phyloP scores from a whole-genome alignment of 2,329 filamentous ascomycete species.

The Clonostachys rhizophaga region DNA sequence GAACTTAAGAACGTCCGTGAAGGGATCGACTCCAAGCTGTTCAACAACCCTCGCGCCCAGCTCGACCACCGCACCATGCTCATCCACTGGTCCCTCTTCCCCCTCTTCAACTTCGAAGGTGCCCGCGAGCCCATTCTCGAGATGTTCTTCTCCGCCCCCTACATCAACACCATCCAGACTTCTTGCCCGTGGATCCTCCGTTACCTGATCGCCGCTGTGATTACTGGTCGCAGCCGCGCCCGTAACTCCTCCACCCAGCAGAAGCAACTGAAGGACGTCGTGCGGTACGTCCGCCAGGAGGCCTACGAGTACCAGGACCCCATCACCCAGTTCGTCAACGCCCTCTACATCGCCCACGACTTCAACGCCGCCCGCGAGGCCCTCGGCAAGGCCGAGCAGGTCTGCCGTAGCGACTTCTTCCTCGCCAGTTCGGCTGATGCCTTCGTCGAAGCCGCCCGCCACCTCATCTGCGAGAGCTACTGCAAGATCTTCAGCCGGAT shows the following conservation, averaged over 20 bases:
- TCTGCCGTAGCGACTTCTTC: conserved; percentile 94
- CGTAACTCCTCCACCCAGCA: conserved; percentile 86
- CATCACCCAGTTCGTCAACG: conserved; percentile 93
- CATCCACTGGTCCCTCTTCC: conserved; percentile 97
- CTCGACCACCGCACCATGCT: conserved; percentile 96
- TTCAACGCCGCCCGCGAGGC: conserved; percentile 95
- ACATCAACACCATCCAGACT: conserved; percentile 99
- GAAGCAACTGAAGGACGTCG: conserved; percentile 97
- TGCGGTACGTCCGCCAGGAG: conserved; percentile 94
- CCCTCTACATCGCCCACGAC: conserved; percentile 79
- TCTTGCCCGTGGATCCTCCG: conserved; percentile 94
- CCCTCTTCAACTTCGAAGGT: conserved; percentile 95
- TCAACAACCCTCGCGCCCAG: conserved; percentile 93
- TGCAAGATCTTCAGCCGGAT: conserved; percentile 99
- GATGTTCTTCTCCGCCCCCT: conserved; percentile 93
- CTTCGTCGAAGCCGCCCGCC: conserved; percentile 90
- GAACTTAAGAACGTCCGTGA: conserved; percentile 89
- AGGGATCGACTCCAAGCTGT: conserved; percentile 87
- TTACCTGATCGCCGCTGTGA: conserved; percentile 90
- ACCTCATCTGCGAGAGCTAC: conserved; percentile 97
- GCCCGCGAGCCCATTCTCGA: conserved; percentile 90
- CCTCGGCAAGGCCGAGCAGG: conserved; percentile 80
- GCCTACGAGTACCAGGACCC: conserved; percentile 97
- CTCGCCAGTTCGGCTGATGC: conserved; percentile 76
- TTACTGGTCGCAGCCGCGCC: conserved; percentile 79